Evolutionary conservation across 331 rosid genomes (phyloP).

Genomic region (Pyracantha coccinea): DNA sequence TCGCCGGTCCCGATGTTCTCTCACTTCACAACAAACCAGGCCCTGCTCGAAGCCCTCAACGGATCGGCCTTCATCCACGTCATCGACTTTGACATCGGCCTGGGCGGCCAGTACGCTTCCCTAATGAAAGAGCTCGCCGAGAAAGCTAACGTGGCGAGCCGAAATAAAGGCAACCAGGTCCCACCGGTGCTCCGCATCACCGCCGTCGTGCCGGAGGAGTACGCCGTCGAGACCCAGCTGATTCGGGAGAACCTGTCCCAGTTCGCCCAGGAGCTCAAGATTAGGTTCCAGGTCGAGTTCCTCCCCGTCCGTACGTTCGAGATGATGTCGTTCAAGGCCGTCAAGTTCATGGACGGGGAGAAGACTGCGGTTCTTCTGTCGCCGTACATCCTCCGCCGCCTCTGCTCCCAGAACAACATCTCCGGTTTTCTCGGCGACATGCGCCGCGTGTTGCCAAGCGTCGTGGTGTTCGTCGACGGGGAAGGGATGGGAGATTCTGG

Average conservation of each 20-base stretch:
- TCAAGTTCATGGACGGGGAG: slow-evolving; percentile 68
- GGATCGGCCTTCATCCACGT: slow-evolving; percentile 52
- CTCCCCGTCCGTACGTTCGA: slow-evolving; percentile 45
- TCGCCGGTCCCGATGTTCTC: slow-evolving; percentile 85
- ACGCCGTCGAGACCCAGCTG: slow-evolving; percentile 47
- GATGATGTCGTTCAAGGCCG: slow-evolving; percentile 43
- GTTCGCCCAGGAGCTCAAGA: slow-evolving; percentile 66
- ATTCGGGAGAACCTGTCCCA: slow-evolving; percentile 51
- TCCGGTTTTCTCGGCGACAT: slow-evolving; percentile 40
- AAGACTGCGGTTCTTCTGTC: slow-evolving; percentile 55
- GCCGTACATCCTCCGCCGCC: slow-evolving; percentile 56
- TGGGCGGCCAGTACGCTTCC: slow-evolving; percentile 83
- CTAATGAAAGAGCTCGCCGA: slow-evolving; percentile 73
- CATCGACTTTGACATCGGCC: slow-evolving; percentile 75
- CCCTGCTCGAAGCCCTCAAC: slow-evolving; percentile 62
- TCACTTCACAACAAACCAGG: slow-evolving; percentile 81
- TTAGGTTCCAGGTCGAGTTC: slow-evolving; percentile 58
- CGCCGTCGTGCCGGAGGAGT: slow-evolving; percentile 65
- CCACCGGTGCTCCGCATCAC: slow-evolving; percentile 56
- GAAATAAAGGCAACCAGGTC: background rate
- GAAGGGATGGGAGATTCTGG: slow-evolving; percentile 55
- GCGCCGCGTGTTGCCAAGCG: slow-evolving; percentile 43
- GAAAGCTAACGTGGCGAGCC: slow-evolving; percentile 27
- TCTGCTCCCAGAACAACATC: slow-evolving; percentile 20
- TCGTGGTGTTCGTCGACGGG: slow-evolving; percentile 60